These are phyloP conservation scores for Zasmidium cellare DNA, from an alignment of 2,329 filamentous ascomycete species.

Conservation along the genomic window DNA sequence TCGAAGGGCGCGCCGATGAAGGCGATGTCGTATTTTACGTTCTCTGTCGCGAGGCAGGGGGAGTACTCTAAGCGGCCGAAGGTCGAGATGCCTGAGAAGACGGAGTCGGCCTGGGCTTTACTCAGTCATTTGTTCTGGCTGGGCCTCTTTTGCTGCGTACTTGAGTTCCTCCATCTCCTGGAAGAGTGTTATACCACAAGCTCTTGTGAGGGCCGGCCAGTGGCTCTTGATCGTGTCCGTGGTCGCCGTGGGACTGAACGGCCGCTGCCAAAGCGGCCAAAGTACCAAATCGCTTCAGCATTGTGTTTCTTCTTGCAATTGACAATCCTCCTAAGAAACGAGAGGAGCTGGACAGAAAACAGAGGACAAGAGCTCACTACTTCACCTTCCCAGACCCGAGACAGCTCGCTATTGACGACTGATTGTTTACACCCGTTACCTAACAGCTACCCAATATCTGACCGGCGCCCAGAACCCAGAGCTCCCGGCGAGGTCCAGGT, in stretches of 20 bases:
- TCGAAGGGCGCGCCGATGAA: conserved; percentile 85
- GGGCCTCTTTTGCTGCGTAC: conserved; percentile 41
- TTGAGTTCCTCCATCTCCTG: conserved; percentile 82
- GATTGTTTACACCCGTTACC: background rate
- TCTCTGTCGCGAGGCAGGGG: conserved; percentile 69
- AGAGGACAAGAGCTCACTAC: background rate
- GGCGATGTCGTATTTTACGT: conserved; percentile 77
- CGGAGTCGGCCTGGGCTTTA: conserved; percentile 69
- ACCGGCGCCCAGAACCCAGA: background rate
- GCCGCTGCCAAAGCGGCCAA: conserved; percentile 44
- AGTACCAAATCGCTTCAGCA: conserved; percentile 24
- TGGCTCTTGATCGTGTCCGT: conserved; percentile 57
- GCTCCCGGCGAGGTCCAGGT: conserved; percentile 8
- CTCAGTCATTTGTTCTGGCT: background rate
- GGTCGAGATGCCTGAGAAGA: conserved; percentile 85
- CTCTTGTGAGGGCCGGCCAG: conserved; percentile 68
- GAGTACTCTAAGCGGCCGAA: conserved; percentile 78
- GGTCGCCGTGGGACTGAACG: conserved; percentile 58
- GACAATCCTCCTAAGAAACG: background rate
- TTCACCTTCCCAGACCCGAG: background rate
- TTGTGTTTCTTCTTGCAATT: conserved; percentile 11
- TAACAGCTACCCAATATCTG: background rate
- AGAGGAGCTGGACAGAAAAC: background rate
- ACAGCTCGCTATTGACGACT: background rate
- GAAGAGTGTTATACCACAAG: conserved; percentile 80